phyloP scores from a whole-genome alignment of 2,329 filamentous ascomycete species.

The Aspergillus arachidicola region DNA sequence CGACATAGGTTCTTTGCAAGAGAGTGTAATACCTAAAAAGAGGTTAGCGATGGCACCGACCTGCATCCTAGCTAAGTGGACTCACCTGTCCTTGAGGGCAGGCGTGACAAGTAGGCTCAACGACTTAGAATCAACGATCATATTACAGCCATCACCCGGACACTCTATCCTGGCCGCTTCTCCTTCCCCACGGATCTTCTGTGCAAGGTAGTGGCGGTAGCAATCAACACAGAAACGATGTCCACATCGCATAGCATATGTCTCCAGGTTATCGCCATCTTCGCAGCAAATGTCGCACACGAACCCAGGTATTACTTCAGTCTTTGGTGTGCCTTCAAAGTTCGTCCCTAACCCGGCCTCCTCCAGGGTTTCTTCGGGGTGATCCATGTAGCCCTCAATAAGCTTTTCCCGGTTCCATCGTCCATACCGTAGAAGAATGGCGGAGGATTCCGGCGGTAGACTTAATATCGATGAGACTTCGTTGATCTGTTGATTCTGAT shows the following conservation, averaged over 20 bases:
- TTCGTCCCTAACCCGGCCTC: constrained; percentile 76
- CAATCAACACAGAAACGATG: constrained; percentile 93
- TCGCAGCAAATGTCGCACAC: constrained; percentile 96
- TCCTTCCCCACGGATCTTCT: constrained; percentile 94
- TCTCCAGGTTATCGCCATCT: constrained; percentile 73
- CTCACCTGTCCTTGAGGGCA: constrained; percentile 59
- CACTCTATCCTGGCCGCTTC: constrained; percentile 95
- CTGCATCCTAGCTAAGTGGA: constrained; percentile 8
- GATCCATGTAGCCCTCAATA: constrained; percentile 96
- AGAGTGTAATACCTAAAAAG: constrained; percentile 73
- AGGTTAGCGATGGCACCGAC: background rate
- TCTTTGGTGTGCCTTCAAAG: constrained; percentile 63
- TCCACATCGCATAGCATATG: constrained; percentile 92
- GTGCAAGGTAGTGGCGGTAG: constrained; percentile 85
- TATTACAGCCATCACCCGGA: constrained; percentile 81
- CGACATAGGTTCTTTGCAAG: constrained; percentile 91
- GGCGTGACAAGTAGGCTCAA: constrained; percentile 72
- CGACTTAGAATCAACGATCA: constrained; percentile 88
- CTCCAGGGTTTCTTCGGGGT: constrained; percentile 75
- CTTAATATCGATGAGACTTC: constrained; percentile 92
- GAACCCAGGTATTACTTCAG: constrained; percentile 75
- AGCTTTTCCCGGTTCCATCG: constrained; percentile 96
- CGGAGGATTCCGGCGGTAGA: constrained; percentile 83
- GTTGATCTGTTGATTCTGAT: constrained; percentile 82
- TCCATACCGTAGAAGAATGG: constrained; percentile 84